Evolutionary conservation across 129 eudicot genomes (phyloP).

Genomic region (Lactuca saligna): DNA sequence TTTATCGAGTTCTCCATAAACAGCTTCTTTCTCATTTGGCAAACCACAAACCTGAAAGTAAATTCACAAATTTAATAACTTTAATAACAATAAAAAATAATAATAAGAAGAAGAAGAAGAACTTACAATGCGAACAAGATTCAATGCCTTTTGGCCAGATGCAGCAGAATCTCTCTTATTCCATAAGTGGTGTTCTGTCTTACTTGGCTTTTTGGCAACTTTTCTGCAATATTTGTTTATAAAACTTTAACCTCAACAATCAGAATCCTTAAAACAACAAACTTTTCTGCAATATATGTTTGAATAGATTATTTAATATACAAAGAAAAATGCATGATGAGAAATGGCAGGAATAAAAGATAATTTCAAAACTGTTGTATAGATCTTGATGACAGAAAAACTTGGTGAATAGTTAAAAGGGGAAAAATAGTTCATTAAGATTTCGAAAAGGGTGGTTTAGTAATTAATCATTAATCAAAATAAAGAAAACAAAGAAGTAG

Average conservation of each 20-base stretch:
- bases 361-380: too few relatives aligned
- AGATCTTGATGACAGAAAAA: not conserved
- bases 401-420: too few relatives aligned
- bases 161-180: conserved; percentile 67
- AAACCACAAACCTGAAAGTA: conserved; percentile 60
- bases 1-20: conserved; percentile 82
- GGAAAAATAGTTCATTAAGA: too few relatives aligned
- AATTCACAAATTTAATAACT: not conserved
- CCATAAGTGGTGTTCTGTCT: conserved; percentile 91
- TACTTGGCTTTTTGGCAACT: conserved; percentile 44
- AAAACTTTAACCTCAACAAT: not conserved
- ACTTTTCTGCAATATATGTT: not conserved
- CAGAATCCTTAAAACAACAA: not conserved
- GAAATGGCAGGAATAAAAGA: too few relatives aligned
- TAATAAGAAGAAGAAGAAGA: not conserved
- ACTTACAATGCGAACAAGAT: conserved; percentile 68
- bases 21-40: conserved; percentile 90
- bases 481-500: not conserved
- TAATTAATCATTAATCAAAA: not conserved
- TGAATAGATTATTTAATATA: too few relatives aligned
- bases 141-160: conserved; percentile 73
- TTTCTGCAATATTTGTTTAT: conserved; percentile 37
- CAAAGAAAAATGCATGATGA: too few relatives aligned
- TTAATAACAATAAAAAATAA: not conserved
- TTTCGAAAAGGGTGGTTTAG: too few relatives aligned